phyloP scores from a whole-genome alignment of 257 asterid genomes.

The Rubia yunnanensis region DNA sequence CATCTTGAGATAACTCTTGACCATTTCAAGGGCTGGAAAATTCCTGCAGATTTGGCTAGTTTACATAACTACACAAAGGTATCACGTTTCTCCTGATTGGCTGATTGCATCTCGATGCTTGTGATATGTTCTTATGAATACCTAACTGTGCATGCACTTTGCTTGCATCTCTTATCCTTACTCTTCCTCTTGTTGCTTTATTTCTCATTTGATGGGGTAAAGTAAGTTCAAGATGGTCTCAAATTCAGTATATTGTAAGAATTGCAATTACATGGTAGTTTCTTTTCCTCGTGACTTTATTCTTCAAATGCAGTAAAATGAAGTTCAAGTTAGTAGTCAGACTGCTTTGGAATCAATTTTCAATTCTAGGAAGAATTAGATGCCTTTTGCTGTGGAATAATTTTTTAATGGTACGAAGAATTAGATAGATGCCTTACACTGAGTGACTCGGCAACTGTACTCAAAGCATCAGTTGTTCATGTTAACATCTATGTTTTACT shows the following conservation, averaged over 20 bases:
- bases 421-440: neutral
- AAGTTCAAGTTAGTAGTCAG: neutral
- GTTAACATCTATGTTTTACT: neutral
- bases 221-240: neutral
- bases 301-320: neutral
- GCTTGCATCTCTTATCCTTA: neutral
- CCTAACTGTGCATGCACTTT: neutral
- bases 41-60: conserved; percentile 54
- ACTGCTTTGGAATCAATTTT: neutral
- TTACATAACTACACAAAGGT: conserved; percentile 60
- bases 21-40: conserved; percentile 62
- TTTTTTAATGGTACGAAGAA: neutral
- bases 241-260: neutral
- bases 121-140: neutral
- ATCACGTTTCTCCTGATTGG: conserved; percentile 1
- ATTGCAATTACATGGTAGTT: neutral
- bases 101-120: neutral
- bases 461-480: neutral
- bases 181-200: neutral
- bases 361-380: neutral
- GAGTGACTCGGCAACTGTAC: neutral
- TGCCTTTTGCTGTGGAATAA: neutral
- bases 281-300: neutral
- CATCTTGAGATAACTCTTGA: conserved; percentile 63
- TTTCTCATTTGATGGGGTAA: neutral